Percentiles rank a stretch among this genome's conserved stretches.
Conservation (phyloP, 495 filamentous ascomycete genomes). For the Clavariopsis aquatica region DNA sequence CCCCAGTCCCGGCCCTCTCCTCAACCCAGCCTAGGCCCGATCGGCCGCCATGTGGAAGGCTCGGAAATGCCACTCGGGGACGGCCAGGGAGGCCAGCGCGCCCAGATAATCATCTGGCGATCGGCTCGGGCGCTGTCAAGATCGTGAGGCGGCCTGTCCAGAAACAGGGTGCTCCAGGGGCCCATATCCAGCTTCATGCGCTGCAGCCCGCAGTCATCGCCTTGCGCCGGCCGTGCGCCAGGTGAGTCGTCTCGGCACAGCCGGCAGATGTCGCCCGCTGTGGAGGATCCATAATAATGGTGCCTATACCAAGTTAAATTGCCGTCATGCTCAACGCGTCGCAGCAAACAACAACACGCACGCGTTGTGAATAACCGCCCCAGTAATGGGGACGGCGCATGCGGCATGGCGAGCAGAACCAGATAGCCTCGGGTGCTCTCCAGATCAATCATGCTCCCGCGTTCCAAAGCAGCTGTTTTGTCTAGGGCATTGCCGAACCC, state of each 20-base stretch:
- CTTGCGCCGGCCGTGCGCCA: constrained; percentile 11
- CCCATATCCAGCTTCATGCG: constrained; percentile 8
- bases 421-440: neutral
- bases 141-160: constrained; percentile 19
- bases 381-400: neutral
- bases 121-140: constrained; percentile 16
- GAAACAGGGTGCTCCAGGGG: constrained; percentile 15
- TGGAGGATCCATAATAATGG: constrained; percentile 2
- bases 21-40: constrained; percentile 6
- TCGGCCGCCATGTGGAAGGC: constrained; percentile 1
- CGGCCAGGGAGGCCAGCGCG: neutral
- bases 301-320: constrained; percentile 31
- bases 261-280: constrained; percentile 29
- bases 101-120: constrained; percentile 4
- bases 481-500: constrained; percentile 5
- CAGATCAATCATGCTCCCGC: neutral
- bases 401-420: neutral
- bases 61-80: constrained; percentile 19
- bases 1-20: neutral
- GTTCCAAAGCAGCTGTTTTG: neutral
- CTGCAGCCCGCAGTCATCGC: neutral
- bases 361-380: constrained; percentile 13
- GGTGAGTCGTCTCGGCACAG: constrained; percentile 12
- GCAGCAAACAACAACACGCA: constrained; percentile 27
- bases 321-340: constrained; percentile 28